Base-by-base conservation (phyloP, 1,139 yeast species). In the Protomyces inouyei region DNA sequence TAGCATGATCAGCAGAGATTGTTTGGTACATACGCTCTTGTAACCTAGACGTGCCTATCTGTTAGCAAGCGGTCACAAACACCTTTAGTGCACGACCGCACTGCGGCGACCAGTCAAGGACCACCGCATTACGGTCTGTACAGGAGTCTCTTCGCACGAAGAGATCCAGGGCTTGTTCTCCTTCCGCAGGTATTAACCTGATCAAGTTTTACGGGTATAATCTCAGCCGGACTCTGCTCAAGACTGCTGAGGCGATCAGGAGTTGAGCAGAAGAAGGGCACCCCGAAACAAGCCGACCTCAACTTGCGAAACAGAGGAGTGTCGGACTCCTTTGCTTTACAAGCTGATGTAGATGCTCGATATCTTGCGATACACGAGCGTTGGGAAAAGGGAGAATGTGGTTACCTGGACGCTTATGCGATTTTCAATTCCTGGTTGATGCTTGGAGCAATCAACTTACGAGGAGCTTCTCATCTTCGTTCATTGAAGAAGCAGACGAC, bases 1-100 rank as follows among this genome's bases (percentile, higher is more conserved):
- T 5, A 40, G 43, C n/a, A 18, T 16, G 32, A 2, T n/a, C 37
- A 51, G 18, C 2, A 25, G 12, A n/a, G n/a, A 23, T 6, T 55
- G n/a, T 28, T 1, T 4, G 2, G 32, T 4, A 6, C 32, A 28
- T 28, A 59, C 63, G 16, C 52, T 55, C 45, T 52, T 59, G 57
- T 59, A 46, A 45, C 64, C 53, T 70, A 67, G 25, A 70, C 66
- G 40, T 66, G 73, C 65, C 69, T 68, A 64, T 70, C 69, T 43
- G 48, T 43, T 43, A 43, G 48, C 48, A 16, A 23, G 12, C 12
- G 5, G 10, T 9, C n/a, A 32, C n/a, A 18, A 9, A 14, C 14
- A n/a, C 16, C 21, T 21, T 23, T n/a, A 36, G 8, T n/a, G 56
- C 16, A 35, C 16, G 46, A 53, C 35, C 45, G 40, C 35, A n/a